These are phyloP conservation scores for Escallonia herrerae DNA, from an alignment of 129 eudicot species.

Conservation along the genomic window DNA sequence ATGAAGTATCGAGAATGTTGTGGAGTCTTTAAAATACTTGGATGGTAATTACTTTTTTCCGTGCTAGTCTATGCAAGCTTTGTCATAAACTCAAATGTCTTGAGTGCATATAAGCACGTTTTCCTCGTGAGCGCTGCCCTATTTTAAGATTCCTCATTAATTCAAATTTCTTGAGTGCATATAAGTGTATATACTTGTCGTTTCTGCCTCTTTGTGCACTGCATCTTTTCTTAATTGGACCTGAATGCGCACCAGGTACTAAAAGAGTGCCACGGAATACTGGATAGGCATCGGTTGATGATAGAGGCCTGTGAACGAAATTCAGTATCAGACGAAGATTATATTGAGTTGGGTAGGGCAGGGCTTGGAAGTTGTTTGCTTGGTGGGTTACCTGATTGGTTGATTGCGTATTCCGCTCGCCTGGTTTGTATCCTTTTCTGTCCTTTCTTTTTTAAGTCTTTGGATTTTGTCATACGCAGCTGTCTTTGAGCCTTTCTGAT, in stretches of 20 bases:
- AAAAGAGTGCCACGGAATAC: conserved; percentile 80
- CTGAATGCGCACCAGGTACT: conserved; percentile 45
- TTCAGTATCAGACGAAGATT: conserved; percentile 90
- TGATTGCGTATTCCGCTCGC: conserved; percentile 88
- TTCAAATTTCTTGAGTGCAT: too few species aligned
- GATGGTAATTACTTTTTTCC: too few species aligned
- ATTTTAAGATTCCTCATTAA: too few species aligned
- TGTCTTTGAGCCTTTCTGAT: conserved; percentile 5
- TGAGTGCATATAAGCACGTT: too few species aligned
- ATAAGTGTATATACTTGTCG: too few species aligned
- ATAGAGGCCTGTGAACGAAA: conserved; percentile 93
- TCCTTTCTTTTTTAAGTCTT: not conserved
- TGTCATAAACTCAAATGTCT: too few species aligned
- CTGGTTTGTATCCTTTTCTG: conserved; percentile 37
- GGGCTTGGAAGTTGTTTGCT: conserved; percentile 97
- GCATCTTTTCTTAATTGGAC: not conserved
- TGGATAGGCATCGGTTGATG: conserved; percentile 72
- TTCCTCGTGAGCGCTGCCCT: too few species aligned
- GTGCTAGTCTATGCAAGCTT: too few species aligned
- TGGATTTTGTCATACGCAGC: not conserved
- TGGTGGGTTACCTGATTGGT: conserved; percentile 97
- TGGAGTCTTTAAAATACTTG: too few species aligned
- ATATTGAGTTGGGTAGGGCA: conserved; percentile 85
- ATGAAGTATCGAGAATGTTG: too few species aligned
- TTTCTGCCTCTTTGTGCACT: not conserved